A percentile compares a stretch with the other conserved stretches of the same genome.
phyloP scores from a whole-genome alignment of 2,329 filamentous ascomycete species.

The Immersiporthe knoxdaviesiana region DNA sequence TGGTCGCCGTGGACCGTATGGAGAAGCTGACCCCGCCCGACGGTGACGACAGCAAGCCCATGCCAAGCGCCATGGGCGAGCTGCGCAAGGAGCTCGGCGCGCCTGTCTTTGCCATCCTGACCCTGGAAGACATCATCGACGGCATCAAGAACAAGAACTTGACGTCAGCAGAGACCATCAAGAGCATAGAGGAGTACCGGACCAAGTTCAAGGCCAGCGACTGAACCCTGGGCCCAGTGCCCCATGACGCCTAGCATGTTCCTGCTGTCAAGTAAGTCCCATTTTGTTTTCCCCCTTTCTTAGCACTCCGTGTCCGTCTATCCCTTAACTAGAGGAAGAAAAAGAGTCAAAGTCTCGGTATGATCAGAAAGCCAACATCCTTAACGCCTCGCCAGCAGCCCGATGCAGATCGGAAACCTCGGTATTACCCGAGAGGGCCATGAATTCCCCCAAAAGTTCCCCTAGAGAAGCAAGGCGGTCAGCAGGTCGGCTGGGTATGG shows the following conservation, averaged over 20 bases:
- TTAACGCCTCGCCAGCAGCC: slow-evolving; percentile 30
- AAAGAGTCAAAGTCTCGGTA: slow-evolving; percentile 21
- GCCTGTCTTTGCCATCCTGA: slow-evolving; percentile 82
- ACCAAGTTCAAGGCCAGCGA: slow-evolving; percentile 65
- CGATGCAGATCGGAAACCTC: slow-evolving; percentile 24
- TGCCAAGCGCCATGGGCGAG: slow-evolving; percentile 83
- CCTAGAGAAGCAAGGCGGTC: slow-evolving; percentile 6
- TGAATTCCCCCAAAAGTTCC: slow-evolving; percentile 17
- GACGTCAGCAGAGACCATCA: slow-evolving; percentile 64
- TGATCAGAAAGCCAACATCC: slow-evolving; percentile 25
- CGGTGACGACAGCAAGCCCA: slow-evolving; percentile 68
- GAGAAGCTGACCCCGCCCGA: slow-evolving; percentile 74
- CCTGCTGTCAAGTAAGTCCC: slow-evolving; percentile 27
- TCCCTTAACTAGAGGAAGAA: slow-evolving; percentile 23
- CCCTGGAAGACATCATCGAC: slow-evolving; percentile 79
- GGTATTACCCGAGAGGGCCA: slow-evolving; percentile 15
- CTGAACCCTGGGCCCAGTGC: slow-evolving; percentile 36
- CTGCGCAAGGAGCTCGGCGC: slow-evolving; percentile 82
- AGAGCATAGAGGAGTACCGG: slow-evolving; percentile 74
- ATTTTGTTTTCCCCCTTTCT: slow-evolving; percentile 18
- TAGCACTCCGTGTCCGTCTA: slow-evolving; percentile 27
- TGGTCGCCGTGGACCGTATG: slow-evolving; percentile 85
- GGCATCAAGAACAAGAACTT: slow-evolving; percentile 65
- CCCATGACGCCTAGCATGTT: slow-evolving; percentile 9
- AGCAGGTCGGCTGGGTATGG: slow-evolving; percentile 13